phyloP scores from a whole-genome alignment of 2,329 filamentous ascomycete species.

The Byssothecium circinans region DNA sequence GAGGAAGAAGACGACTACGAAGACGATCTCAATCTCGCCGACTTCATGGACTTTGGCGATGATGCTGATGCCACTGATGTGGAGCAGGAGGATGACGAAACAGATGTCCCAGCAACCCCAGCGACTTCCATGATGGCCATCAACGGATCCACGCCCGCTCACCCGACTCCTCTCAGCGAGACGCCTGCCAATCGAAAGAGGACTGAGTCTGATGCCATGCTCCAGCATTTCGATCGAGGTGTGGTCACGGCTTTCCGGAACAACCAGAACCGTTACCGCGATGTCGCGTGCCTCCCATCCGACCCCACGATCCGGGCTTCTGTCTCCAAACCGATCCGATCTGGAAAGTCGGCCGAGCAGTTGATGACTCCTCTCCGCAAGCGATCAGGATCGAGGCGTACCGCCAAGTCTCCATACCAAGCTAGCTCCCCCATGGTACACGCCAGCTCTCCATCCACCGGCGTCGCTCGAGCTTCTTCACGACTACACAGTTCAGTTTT shows the following conservation, averaged over 20 bases:
- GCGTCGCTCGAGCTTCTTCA: conserved; percentile 31
- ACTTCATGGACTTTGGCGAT: conserved; percentile 44
- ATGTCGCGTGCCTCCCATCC: conserved; percentile 41
- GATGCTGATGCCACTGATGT: conserved; percentile 39
- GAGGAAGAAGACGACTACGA: conserved; percentile 63
- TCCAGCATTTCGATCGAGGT: conserved; percentile 54
- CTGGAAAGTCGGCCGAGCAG: conserved; percentile 43
- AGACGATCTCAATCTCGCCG: conserved; percentile 50
- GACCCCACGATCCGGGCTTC: conserved; percentile 41
- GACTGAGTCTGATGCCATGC: conserved; percentile 40
- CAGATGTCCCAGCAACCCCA: conserved; percentile 40
- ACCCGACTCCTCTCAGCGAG: conserved; percentile 19
- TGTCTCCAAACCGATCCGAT: conserved; percentile 41
- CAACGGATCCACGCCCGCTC: conserved; percentile 36
- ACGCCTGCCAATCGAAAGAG: conserved; percentile 32
- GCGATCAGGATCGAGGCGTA: conserved; percentile 33
- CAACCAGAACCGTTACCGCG: conserved; percentile 44
- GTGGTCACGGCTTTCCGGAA: conserved; percentile 46
- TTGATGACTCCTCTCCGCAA: conserved; percentile 44
- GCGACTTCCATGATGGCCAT: conserved; percentile 35
- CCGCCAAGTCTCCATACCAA: conserved; percentile 26
- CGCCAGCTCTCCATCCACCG: conserved; percentile 31
- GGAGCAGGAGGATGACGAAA: conserved; percentile 41
- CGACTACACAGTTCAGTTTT: conserved; percentile 33
- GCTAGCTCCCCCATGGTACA: conserved; percentile 16